These are phyloP conservation scores for Monosporascus sp. DNA, from an alignment of 2,329 filamentous ascomycete species.

Conservation along the genomic window DNA sequence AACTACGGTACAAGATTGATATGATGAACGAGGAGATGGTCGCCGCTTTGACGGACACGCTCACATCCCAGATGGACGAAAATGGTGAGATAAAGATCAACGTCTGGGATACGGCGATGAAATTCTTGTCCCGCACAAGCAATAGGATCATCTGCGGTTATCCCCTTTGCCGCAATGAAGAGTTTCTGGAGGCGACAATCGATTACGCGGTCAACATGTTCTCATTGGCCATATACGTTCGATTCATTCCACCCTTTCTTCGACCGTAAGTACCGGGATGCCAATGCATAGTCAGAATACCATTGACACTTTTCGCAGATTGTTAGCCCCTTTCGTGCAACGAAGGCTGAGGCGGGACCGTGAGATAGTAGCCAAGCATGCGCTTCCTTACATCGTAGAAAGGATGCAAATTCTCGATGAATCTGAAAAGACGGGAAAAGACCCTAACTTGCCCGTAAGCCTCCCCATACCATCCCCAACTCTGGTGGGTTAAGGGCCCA, in stretches of 20 bases:
- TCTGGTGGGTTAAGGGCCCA: too few species aligned
- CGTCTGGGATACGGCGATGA: conserved; percentile 11
- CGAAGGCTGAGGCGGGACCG: conserved; percentile 2
- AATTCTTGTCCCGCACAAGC: conserved; percentile 2
- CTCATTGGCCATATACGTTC: conserved; percentile 10
- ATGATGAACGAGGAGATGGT: conserved; percentile 8
- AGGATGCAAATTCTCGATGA: conserved; percentile 8
- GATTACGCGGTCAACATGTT: conserved; percentile 14
- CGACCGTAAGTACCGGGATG: neutral
- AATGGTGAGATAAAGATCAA: conserved; percentile 6
- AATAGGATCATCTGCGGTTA: conserved; percentile 10
- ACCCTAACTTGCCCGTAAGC: neutral
- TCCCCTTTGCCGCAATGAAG: conserved; percentile 11
- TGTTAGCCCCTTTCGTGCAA: conserved; percentile 2
- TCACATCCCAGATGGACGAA: conserved; percentile 2
- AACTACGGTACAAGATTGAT: conserved; percentile 6
- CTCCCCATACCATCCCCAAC: neutral
- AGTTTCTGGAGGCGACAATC: conserved; percentile 12
- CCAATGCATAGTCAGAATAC: neutral
- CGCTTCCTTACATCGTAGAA: conserved; percentile 9
- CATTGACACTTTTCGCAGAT: neutral
- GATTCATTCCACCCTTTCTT: conserved; percentile 9
- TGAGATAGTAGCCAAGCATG: conserved; percentile 8
- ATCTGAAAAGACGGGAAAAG: neutral
- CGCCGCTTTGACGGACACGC: conserved; percentile 1